Conservation (phyloP, 2,329 filamentous ascomycete species). For the Beauveria varroae region DNA sequence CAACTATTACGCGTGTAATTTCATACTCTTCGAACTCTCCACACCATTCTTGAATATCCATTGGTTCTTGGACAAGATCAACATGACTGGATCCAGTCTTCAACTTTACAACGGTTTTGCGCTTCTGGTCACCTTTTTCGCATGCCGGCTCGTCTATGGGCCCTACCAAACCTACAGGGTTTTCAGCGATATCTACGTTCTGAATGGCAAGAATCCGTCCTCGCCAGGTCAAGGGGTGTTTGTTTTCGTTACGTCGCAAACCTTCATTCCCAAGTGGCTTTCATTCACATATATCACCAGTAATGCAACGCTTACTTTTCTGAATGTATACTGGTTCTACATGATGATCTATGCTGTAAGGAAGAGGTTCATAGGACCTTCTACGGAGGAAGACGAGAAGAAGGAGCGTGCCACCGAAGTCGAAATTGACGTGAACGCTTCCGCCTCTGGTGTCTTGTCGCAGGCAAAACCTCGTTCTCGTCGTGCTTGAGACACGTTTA, state of each 20-base stretch:
- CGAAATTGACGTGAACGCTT: constrained; percentile 22
- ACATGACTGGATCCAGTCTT: constrained; percentile 64
- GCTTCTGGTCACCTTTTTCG: constrained; percentile 68
- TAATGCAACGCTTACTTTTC: constrained; percentile 64
- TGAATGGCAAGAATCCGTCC: constrained; percentile 30
- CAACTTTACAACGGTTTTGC: constrained; percentile 73
- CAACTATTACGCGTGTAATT: constrained; percentile 73
- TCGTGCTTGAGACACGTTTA: background rate
- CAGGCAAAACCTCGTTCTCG: constrained; percentile 2
- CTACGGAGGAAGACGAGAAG: constrained; percentile 23
- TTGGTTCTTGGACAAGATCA: constrained; percentile 86
- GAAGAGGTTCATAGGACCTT: constrained; percentile 57
- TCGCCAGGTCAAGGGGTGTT: constrained; percentile 25
- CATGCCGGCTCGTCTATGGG: constrained; percentile 69
- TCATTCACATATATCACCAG: constrained; percentile 58
- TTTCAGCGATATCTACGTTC: constrained; percentile 61
- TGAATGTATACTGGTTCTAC: constrained; percentile 81
- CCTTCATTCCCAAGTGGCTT: constrained; percentile 61
- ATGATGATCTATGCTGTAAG: constrained; percentile 78
- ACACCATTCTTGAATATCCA: constrained; percentile 82
- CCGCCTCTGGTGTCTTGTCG: constrained; percentile 21
- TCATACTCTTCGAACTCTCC: constrained; percentile 83
- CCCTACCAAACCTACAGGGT: constrained; percentile 63
- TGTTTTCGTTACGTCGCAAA: constrained; percentile 39
- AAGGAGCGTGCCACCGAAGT: constrained; percentile 21